Conservation (phyloP, 176 grass and related monocot genomes). For the Juncus effusus region DNA sequence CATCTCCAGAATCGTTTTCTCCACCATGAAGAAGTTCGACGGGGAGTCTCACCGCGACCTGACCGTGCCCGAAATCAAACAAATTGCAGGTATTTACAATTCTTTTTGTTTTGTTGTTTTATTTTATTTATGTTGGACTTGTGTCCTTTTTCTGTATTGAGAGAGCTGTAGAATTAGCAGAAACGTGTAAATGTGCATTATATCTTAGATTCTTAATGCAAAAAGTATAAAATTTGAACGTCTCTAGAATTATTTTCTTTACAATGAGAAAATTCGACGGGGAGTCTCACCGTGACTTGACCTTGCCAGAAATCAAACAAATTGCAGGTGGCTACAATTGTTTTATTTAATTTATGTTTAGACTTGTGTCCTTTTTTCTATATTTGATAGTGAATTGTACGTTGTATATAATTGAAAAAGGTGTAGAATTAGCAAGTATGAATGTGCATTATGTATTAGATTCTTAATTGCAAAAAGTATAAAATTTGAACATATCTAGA, state of each 20-base stretch:
- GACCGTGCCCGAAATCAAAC: conserved; percentile 82
- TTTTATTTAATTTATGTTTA: background rate
- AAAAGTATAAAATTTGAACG: no score
- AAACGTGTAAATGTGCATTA: no score
- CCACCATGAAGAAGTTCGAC: conserved; percentile 88
- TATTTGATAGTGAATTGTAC: background rate
- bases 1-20: conserved; percentile 97
- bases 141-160: background rate
- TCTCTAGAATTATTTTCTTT: no score
- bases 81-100: conserved; percentile 76
- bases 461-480: no score
- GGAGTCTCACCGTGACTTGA: background rate
- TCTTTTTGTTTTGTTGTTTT: conserved; percentile 22
- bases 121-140: conserved; percentile 17
- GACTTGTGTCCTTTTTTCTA: background rate
- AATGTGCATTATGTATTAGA: no score
- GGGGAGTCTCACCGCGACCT: conserved; percentile 52
- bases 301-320: no score
- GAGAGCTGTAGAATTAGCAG: no score
- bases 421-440: no score
- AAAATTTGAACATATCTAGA: conserved; percentile 93
- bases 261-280: conserved; percentile 31
- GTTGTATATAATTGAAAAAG: no score
- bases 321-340: no score
- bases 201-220: no score